Conservation (phyloP, 768 basidiomycete genomes). For the Coprinellus micaceus region DNA sequence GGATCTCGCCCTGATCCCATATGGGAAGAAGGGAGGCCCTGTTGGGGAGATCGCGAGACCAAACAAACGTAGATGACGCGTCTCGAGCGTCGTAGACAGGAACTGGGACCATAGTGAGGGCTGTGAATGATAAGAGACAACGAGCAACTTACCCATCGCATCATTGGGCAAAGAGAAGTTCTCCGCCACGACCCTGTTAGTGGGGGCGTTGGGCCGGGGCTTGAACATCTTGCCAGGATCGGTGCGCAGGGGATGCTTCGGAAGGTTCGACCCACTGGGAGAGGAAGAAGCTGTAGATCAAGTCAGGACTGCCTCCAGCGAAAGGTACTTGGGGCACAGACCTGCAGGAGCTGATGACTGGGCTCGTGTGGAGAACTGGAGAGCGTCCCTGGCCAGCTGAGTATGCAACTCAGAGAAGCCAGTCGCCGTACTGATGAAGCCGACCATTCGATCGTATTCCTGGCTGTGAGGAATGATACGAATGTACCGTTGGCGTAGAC, state of each 20-base stretch:
- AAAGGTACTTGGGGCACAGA: too few species aligned
- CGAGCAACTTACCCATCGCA: background rate
- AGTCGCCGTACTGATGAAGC: conserved; percentile 4
- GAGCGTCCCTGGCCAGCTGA: background rate
- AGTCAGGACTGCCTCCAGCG: background rate
- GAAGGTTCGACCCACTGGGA: too few species aligned
- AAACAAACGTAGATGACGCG: background rate
- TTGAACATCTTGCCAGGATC: too few species aligned
- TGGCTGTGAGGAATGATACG: conserved; percentile 4
- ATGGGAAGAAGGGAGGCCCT: background rate
- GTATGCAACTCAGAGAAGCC: background rate
- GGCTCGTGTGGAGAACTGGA: background rate
- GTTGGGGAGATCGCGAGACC: too few species aligned
- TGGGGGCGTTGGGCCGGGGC: too few species aligned
- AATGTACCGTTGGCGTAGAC: conserved; percentile 2
- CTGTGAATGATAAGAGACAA: background rate
- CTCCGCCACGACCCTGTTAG: too few species aligned
- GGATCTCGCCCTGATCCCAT: background rate
- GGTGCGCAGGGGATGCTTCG: too few species aligned
- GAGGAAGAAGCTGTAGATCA: background rate
- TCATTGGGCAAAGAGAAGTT: background rate
- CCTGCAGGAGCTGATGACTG: background rate
- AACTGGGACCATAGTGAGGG: background rate
- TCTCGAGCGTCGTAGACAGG: conserved; percentile 5
- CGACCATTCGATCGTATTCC: conserved; percentile 2